Evolutionary conservation across 495 filamentous ascomycete genomes (phyloP), one percentile per base, ranked within the genome.

Genomic region (Aspergillus incahuasiensis): DNA sequence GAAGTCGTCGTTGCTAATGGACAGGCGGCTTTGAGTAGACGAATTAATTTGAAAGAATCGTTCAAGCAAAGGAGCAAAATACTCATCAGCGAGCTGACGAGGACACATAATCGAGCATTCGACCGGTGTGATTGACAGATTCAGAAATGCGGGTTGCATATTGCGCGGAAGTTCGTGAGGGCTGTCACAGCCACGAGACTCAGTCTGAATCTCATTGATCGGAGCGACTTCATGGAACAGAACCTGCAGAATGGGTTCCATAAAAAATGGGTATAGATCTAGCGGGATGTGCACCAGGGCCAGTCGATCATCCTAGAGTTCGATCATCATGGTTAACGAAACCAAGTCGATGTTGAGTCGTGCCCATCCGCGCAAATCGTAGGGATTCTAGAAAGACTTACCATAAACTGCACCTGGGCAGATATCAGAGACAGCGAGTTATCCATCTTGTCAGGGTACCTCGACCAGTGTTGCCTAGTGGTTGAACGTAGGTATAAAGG

Each of bases 71-170:
- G 91, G 89, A 38, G 79, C 70, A 63, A 97, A 96, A 48, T 94
- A 82, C 54, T 79, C 79, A 45, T 82, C 71, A 13, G 88, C 86
- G 69, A 89, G 84, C 34, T 79, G 76, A 55, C 80, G 81, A 30
- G 90, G 85, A 70, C 94, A 97, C 47, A 94, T 91, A 39, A 98
- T 80, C 4, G 91, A 96, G 74, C 92, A 96, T 69, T 97, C 94
- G 25, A 94, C 82, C 0, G 92, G 90, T 0, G 92, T 97, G 61
- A 98, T 80, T 39, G 88, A 92, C 62, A 98, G 85, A 68, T 98
- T 97, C 58, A 95, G 78, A 68, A 98, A 98, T 38, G 86, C 85
- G 63, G 90, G 86, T 56, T 62, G 68, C 5, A 72, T 73, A 63
- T 78, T 73, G 16, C 64, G 66, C 19, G 68, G 60, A 11, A 50